A percentile compares a stretch with the other conserved stretches of the same genome.
Evolutionary conservation across 208 protist genomes (phyloP).

Genomic region (Trypanosoma platydactyli): DNA sequence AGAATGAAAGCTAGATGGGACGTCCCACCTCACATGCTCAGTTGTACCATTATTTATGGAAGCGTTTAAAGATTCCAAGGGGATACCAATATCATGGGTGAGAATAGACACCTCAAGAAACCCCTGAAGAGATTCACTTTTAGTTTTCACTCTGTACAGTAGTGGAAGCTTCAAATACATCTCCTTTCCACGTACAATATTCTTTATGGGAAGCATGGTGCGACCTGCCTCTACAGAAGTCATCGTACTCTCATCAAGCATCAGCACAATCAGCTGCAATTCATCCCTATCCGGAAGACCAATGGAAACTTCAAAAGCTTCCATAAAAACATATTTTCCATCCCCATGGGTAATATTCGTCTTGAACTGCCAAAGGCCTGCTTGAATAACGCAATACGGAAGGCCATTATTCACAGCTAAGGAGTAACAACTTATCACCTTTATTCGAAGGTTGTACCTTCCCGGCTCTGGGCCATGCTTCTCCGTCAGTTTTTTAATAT

Average conservation of each 20-base stretch:
- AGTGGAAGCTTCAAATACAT: constrained; percentile 54
- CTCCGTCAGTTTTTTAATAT: constrained; percentile 55
- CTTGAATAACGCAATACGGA: constrained; percentile 24
- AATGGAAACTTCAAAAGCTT: constrained; percentile 60
- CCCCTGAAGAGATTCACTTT: constrained; percentile 43
- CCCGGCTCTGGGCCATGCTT: constrained; percentile 80
- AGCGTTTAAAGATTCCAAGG: neutral
- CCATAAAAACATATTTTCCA: constrained; percentile 59
- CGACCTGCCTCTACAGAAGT: constrained; percentile 49
- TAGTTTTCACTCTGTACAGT: constrained; percentile 40
- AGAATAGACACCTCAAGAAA: constrained; percentile 50
- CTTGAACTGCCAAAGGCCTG: constrained; percentile 57
- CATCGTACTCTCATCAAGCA: constrained; percentile 19
- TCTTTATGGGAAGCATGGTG: constrained; percentile 47
- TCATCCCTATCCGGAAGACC: constrained; percentile 67
- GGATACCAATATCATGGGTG: constrained; percentile 40
- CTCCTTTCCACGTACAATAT: constrained; percentile 28
- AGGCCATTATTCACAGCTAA: constrained; percentile 13
- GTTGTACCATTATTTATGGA: neutral
- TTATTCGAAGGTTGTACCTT: constrained; percentile 47
- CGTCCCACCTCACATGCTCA: constrained; percentile 2
- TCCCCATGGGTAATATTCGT: constrained; percentile 46
- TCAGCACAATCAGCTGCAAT: constrained; percentile 62
- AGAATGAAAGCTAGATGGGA: neutral
- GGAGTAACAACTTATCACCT: constrained; percentile 45